These are phyloP conservation scores for Annulohypoxylon bovei DNA, from an alignment of 495 filamentous ascomycete species.

Conservation along the genomic window DNA sequence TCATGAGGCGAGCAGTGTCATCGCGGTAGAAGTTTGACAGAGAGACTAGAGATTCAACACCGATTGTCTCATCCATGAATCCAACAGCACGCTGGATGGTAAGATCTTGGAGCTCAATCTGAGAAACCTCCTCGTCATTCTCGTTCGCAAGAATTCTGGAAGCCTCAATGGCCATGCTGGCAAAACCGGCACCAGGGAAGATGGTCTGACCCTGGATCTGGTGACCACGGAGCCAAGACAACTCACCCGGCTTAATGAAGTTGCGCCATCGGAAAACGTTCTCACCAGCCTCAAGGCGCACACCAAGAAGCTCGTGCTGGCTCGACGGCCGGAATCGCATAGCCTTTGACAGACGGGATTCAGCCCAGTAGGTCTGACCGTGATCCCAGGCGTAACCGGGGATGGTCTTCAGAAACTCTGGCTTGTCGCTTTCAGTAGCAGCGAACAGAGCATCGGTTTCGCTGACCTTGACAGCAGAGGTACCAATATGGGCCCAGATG, in stretches of 20 bases:
- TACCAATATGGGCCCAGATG: conserved; percentile 45
- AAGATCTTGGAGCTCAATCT: conserved; percentile 41
- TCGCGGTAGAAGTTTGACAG: conserved; percentile 5
- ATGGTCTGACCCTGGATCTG: conserved; percentile 53
- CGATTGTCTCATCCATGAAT: conserved; percentile 10
- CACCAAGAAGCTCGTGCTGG: conserved; percentile 57
- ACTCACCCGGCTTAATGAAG: conserved; percentile 49
- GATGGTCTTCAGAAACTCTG: conserved; percentile 45
- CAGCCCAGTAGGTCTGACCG: conserved; percentile 51
- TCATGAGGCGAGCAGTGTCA: not conserved
- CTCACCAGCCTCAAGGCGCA: conserved; percentile 28
- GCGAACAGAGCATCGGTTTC: not conserved
- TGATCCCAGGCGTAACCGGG: conserved; percentile 63
- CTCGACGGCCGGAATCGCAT: conserved; percentile 31
- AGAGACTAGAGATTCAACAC: not conserved
- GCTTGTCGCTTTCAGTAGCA: conserved; percentile 2
- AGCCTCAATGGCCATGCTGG: conserved; percentile 60
- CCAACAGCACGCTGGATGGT: conserved; percentile 22
- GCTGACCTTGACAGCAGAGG: conserved; percentile 29
- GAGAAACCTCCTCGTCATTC: not conserved
- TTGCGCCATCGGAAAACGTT: conserved; percentile 58
- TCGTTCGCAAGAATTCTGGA: not conserved
- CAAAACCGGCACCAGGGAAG: conserved; percentile 65
- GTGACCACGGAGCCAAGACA: conserved; percentile 59
- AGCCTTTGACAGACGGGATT: conserved; percentile 48